phyloP scores from a whole-genome alignment of 257 asterid species.

The Marsdenia floribunda region DNA sequence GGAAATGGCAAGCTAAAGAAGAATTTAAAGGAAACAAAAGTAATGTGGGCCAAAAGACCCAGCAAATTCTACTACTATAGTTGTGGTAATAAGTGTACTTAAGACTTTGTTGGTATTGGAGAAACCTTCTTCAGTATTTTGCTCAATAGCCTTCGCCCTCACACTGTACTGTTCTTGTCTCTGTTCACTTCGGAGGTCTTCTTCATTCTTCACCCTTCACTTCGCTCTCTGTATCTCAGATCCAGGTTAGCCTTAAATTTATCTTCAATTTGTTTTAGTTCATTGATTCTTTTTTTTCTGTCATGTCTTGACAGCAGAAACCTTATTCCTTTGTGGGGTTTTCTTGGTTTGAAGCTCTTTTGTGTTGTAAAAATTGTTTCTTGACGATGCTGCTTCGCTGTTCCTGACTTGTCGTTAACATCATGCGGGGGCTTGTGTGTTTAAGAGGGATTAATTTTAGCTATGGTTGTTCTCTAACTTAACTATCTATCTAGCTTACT shows the following conservation, averaged over 20 bases:
- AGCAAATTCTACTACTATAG: not conserved
- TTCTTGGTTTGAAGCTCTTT: not conserved
- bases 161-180: conserved; percentile 1
- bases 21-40: not conserved
- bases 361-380: not conserved
- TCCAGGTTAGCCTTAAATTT: conserved; percentile 41
- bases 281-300: conserved; percentile 12
- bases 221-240: conserved; percentile 30
- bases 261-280: conserved; percentile 4
- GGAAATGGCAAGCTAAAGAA: not conserved
- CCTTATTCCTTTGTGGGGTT: conserved; percentile 5
- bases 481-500: not conserved
- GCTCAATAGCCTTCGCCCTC: not conserved
- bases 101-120: not conserved
- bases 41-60: not conserved
- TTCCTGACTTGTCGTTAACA: not conserved
- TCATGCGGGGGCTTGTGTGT: not conserved
- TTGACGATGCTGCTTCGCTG: conserved; percentile 3
- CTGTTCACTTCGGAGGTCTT: not conserved
- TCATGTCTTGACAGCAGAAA: conserved; percentile 10
- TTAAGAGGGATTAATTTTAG: not conserved
- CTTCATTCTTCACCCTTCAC: conserved; percentile 11
- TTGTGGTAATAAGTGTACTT: not conserved
- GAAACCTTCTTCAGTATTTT: not conserved
- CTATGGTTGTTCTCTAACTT: conserved; percentile 3